Conservation (phyloP, 176 grass and related monocot species). For the Hyparrhenia diplandra region DNA sequence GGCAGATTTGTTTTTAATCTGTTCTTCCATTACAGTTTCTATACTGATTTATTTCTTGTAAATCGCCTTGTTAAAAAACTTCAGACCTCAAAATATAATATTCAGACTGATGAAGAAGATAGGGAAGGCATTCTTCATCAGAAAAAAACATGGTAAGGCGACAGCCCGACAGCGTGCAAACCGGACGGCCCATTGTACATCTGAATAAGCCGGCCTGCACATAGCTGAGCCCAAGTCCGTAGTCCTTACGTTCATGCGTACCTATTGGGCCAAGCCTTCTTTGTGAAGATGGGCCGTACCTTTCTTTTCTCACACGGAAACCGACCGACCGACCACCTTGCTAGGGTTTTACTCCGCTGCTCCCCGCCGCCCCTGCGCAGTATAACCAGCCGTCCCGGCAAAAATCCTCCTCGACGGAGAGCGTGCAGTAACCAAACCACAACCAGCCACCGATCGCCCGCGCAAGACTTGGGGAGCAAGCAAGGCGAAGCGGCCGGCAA, state of each 20-base stretch:
- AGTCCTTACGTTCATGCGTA: background rate
- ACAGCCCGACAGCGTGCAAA: too few species aligned
- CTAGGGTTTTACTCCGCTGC: conserved; percentile 22
- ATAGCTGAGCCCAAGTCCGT: background rate
- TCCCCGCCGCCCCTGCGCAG: conserved; percentile 4
- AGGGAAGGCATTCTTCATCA: background rate
- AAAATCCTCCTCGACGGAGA: background rate
- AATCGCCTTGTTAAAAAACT: background rate
- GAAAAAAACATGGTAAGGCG: too few species aligned
- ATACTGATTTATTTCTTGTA: background rate
- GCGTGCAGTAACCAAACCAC: background rate
- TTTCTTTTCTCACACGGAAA: background rate
- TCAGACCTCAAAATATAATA: background rate
- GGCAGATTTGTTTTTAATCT: background rate
- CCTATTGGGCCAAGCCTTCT: background rate
- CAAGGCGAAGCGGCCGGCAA: conserved; percentile 18
- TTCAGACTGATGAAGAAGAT: background rate
- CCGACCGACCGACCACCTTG: background rate
- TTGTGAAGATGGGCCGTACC: background rate
- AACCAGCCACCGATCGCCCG: background rate
- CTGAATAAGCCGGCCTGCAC: background rate
- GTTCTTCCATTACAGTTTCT: background rate
- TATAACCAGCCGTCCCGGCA: background rate
- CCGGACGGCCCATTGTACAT: background rate
- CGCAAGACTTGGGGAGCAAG: conserved; percentile 23